Evolutionary conservation across 768 basidiomycete genomes (phyloP).

Genomic region (Hygrocybe punicea): DNA sequence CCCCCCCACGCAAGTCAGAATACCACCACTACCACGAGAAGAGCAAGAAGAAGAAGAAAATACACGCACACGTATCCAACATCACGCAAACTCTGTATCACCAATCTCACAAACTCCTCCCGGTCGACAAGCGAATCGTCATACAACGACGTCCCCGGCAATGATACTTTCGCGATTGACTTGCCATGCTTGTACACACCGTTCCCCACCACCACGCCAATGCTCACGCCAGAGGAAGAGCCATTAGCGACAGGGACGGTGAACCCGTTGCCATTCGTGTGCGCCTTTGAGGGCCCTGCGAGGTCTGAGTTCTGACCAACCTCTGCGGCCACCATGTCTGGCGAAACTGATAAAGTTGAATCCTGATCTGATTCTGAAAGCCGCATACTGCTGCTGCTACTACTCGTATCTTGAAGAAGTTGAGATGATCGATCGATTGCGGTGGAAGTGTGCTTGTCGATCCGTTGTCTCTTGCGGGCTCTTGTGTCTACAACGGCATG

Average conservation of each 20-base stretch:
- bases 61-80: slow-evolving; percentile 69
- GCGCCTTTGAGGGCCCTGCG: slow-evolving; percentile 35
- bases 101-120: slow-evolving; percentile 86
- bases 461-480: slow-evolving; percentile 70
- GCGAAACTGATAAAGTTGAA: slow-evolving; percentile 44
- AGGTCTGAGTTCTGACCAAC: slow-evolving; percentile 45
- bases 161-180: slow-evolving; percentile 56
- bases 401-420: slow-evolving; percentile 28
- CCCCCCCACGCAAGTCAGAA: slow-evolving; percentile 5
- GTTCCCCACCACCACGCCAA: slow-evolving; percentile 39
- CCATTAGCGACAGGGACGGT: slow-evolving; percentile 36
- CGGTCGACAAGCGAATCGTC: slow-evolving; percentile 76
- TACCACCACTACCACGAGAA: background rate
- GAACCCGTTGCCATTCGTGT: slow-evolving; percentile 46
- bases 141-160: slow-evolving; percentile 73
- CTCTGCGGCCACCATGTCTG: slow-evolving; percentile 37
- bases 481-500: slow-evolving; percentile 42
- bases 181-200: slow-evolving; percentile 51
- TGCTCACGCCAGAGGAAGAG: slow-evolving; percentile 17
- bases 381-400: slow-evolving; percentile 51
- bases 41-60: slow-evolving; percentile 1
- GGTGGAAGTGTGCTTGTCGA: slow-evolving; percentile 40
- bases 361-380: slow-evolving; percentile 50
- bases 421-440: slow-evolving; percentile 33
- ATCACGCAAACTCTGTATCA: slow-evolving; percentile 86